These are phyloP conservation scores for Ogataea paradorogensis DNA, from an alignment of 805 yeast genomes.

Conservation along the genomic window DNA sequence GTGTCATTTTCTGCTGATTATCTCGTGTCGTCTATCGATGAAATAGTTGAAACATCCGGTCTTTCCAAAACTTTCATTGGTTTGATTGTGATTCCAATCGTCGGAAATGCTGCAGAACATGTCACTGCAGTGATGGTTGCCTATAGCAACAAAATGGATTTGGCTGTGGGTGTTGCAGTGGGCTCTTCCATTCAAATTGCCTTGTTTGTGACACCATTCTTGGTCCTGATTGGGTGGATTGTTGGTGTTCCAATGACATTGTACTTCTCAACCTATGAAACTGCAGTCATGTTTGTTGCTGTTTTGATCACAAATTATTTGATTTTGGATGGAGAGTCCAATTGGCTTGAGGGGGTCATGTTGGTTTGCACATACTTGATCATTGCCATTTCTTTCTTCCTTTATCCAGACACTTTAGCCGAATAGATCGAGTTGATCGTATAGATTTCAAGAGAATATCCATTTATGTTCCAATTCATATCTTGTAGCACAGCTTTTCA, in stretches of 20 bases:
- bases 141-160: slow-evolving; percentile 93
- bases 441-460: slow-evolving; percentile 5
- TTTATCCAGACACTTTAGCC: slow-evolving; percentile 63
- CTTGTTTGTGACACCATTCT: slow-evolving; percentile 89
- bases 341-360: slow-evolving; percentile 97
- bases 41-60: slow-evolving; percentile 77
- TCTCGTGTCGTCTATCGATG: slow-evolving; percentile 91
- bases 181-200: slow-evolving; percentile 97
- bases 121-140: slow-evolving; percentile 96
- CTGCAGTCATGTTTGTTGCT: slow-evolving; percentile 85
- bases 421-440: slow-evolving; percentile 6
- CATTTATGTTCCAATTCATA: slow-evolving; percentile 16
- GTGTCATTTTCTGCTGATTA: slow-evolving; percentile 93
- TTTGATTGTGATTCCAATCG: slow-evolving; percentile 88
- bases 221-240: slow-evolving; percentile 93
- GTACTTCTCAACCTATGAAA: slow-evolving; percentile 89
- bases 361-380: slow-evolving; percentile 81
- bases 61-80: slow-evolving; percentile 95
- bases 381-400: slow-evolving; percentile 86
- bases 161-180: slow-evolving; percentile 94
- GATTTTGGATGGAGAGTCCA: slow-evolving; percentile 89
- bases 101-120: slow-evolving; percentile 98
- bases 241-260: slow-evolving; percentile 90
- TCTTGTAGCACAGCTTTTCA: slow-evolving; percentile 22
- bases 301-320: slow-evolving; percentile 85